Conservation (phyloP, 2,329 filamentous ascomycete genomes). For the Dendryphion nanum region DNA sequence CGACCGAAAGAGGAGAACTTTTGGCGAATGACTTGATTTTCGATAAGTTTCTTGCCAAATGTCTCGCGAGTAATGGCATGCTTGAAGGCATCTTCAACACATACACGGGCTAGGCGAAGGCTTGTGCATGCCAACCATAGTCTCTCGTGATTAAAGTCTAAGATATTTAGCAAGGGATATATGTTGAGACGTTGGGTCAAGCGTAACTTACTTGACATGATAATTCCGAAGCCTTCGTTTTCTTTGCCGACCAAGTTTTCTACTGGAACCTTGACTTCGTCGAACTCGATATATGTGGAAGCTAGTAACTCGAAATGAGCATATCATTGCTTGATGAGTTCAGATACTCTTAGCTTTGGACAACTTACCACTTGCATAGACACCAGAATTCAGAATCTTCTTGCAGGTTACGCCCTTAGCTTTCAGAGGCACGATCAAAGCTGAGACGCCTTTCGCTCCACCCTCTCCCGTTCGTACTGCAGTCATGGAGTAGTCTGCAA, state of each 20-base stretch:
- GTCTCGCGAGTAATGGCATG: conserved; percentile 81
- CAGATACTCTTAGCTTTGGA: too few relatives aligned
- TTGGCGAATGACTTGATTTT: conserved; percentile 73
- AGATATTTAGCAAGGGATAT: not conserved
- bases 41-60: conserved; percentile 74
- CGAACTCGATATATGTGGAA: conserved; percentile 74
- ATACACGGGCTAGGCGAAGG: conserved; percentile 60
- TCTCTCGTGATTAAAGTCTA: conserved; percentile 79
- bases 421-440: not conserved
- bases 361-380: not conserved
- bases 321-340: too few relatives aligned
- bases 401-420: not conserved
- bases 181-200: not conserved
- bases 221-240: conserved; percentile 67
- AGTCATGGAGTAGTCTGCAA: conserved; percentile 75
- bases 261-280: conserved; percentile 78
- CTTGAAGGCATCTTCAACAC: conserved; percentile 77
- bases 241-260: conserved; percentile 74
- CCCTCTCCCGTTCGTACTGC: conserved; percentile 53
- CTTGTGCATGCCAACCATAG: conserved; percentile 67
- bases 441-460: not conserved
- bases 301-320: conserved; percentile 69
- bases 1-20: conserved; percentile 52
- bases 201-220: conserved; percentile 56
- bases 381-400: not conserved